Conservation (phyloP, 345 rosid genomes). For the Sisymbrium altissimum region DNA sequence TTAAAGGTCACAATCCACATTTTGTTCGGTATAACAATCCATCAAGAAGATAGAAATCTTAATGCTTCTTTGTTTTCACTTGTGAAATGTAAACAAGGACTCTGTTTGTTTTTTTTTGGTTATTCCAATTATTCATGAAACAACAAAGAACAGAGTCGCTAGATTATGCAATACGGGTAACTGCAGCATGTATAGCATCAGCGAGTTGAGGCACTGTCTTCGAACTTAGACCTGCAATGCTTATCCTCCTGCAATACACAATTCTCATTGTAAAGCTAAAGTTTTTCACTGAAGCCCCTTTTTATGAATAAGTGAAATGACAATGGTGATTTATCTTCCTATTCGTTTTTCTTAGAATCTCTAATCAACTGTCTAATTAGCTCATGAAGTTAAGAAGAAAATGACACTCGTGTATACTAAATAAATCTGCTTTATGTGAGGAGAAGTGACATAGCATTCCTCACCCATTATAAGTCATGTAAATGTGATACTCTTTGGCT, state of each 20-base stretch:
- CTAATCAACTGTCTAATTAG: too few species aligned
- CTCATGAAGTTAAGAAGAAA: neutral
- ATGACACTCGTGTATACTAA: neutral
- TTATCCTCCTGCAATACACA: slow-evolving; percentile 63
- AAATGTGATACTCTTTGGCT: slow-evolving; percentile 65
- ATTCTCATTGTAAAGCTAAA: neutral
- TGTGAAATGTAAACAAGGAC: neutral
- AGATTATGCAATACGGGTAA: slow-evolving; percentile 35
- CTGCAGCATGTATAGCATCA: slow-evolving; percentile 70
- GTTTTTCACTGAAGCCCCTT: neutral
- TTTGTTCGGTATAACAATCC: neutral
- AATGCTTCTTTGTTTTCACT: neutral
- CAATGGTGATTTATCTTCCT: neutral
- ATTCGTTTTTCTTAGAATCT: too few species aligned
- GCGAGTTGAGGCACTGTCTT: slow-evolving; percentile 62
- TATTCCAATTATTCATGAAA: neutral
- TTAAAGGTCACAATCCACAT: neutral
- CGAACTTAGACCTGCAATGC: slow-evolving; percentile 68
- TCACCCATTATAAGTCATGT: slow-evolving; percentile 75
- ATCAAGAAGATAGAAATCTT: neutral
- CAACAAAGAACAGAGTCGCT: slow-evolving; percentile 2
- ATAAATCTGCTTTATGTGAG: neutral
- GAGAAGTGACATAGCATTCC: neutral
- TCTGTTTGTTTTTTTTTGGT: too few species aligned
- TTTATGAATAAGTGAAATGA: neutral